Percentiles rank a stretch among this genome's conserved stretches.
phyloP scores from a whole-genome alignment of 768 basidiomycete species.

The Atractiella rhizophila region DNA sequence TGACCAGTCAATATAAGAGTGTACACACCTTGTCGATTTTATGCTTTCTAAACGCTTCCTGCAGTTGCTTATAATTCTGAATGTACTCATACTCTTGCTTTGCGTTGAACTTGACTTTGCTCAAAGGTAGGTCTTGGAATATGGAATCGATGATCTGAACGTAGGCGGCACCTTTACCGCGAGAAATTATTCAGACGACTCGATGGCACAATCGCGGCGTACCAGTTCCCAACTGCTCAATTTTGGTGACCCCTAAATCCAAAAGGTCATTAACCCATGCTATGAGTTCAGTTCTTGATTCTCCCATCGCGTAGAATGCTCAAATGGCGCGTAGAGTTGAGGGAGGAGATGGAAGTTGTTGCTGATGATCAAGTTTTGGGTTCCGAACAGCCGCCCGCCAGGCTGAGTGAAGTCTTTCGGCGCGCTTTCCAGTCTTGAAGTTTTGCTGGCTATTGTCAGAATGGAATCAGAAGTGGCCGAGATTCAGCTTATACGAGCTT shows the following conservation, averaged over 20 bases:
- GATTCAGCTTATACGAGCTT: too few species aligned
- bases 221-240: constrained; percentile 35
- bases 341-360: neutral
- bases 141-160: constrained; percentile 88
- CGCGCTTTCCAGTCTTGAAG: too few species aligned
- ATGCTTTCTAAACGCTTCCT: constrained; percentile 69
- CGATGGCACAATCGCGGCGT: constrained; percentile 10
- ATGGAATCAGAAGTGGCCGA: too few species aligned
- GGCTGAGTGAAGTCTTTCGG: too few species aligned
- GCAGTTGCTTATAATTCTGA: constrained; percentile 84
- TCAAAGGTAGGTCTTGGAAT: constrained; percentile 78
- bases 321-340: neutral
- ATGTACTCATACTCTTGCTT: constrained; percentile 63
- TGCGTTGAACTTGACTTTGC: constrained; percentile 79
- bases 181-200: neutral
- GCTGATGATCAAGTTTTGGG: too few species aligned
- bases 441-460: too few species aligned
- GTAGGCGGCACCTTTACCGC: constrained; percentile 65
- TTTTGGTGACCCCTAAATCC: constrained; percentile 67
- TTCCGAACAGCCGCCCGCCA: too few species aligned
- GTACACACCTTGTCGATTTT: constrained; percentile 72
- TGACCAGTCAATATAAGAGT: neutral
- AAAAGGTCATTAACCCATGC: constrained; percentile 86
- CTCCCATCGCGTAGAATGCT: neutral
- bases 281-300: constrained; percentile 42